phyloP scores from a whole-genome alignment of 2,329 filamentous ascomycete species.

The Clonostachys rosea region DNA sequence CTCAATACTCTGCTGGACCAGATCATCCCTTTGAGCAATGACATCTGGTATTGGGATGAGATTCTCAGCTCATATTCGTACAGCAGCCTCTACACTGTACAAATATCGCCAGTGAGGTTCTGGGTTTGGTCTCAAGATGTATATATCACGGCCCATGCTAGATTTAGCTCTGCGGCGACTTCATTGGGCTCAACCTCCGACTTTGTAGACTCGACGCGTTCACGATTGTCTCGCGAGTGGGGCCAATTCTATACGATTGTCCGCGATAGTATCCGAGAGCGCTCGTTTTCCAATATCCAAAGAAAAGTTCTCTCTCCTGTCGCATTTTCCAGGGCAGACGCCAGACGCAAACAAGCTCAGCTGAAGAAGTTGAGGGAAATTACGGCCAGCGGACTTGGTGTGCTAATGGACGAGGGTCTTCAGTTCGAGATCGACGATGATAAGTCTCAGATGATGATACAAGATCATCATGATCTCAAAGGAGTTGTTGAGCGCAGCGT shows the following conservation, averaged over 20 bases:
- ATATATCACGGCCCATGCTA: slow-evolving; percentile 54
- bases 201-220: slow-evolving; percentile 23
- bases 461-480: slow-evolving; percentile 54
- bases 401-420: slow-evolving; percentile 82
- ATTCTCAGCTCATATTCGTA: slow-evolving; percentile 74
- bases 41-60: slow-evolving; percentile 95
- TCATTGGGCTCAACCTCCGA: background rate
- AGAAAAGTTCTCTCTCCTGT: slow-evolving; percentile 73
- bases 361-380: slow-evolving; percentile 72
- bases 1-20: slow-evolving; percentile 75
- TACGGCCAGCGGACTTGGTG: slow-evolving; percentile 80
- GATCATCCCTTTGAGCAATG: slow-evolving; percentile 77
- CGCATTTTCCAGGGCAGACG: slow-evolving; percentile 69
- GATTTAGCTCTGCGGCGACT: slow-evolving; percentile 28
- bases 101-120: slow-evolving; percentile 74
- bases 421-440: slow-evolving; percentile 60
- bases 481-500: slow-evolving; percentile 76
- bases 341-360: slow-evolving; percentile 65
- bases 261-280: slow-evolving; percentile 67
- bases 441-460: slow-evolving; percentile 43
- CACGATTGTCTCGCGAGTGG: slow-evolving; percentile 48
- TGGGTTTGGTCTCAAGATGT: slow-evolving; percentile 70
- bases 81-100: slow-evolving; percentile 78
- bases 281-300: slow-evolving; percentile 67
- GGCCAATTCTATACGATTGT: slow-evolving; percentile 77